Evolutionary conservation across 1,284 basidiomycete species (phyloP), one percentile per base, ranked within the genome.

Genomic region (Cutaneotrichosporon spelunceum): DNA sequence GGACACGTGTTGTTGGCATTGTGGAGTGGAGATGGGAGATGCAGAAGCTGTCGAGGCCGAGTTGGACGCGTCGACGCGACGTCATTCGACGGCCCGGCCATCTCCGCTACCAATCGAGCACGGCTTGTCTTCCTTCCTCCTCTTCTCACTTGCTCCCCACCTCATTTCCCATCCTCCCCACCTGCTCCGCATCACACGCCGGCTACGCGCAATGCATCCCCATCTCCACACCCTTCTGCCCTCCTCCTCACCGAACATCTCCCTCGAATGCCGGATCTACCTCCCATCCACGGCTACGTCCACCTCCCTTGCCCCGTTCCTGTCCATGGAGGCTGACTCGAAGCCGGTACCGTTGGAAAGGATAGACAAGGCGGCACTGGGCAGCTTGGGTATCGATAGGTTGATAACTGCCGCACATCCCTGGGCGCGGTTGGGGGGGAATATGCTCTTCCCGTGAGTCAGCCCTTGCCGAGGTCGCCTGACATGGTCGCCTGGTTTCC

Each of bases 391-490:
- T 1, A 48, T 73, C 0, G 33, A 64, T 27, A 61, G 66, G 53
- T 26, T 77, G 5, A 66, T 77, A n/a, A 68, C 67, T 1, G 75
- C 68, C 47, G 68, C 69, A 19, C 76, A 78, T 61, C 76, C 76
- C 7, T 78, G 72, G 72, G 66, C 66, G 0, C 68, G 69, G 44
- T 53, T 78, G 2, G 76, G 76, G 4, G 76, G 76, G 6, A 73
- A 72, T 57, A 71, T 73, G 69, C 64, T 72, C 23, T 74, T 74
- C 52, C 74, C 76, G 76, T 76, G 56, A 62, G 74, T 72, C 3
- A 14, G 13, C 36, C 10, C 21, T 21, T 52, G 47, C n/a, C n/a
- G n/a, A n/a, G n/a, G n/a, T n/a, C n/a, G n/a, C n/a, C n/a, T n/a
- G n/a, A n/a, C n/a, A n/a, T n/a, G n/a, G n/a, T n/a, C n/a, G n/a